These are phyloP conservation scores for Epichloe elymi DNA, from an alignment of 2,329 filamentous ascomycete species.

Conservation along the genomic window DNA sequence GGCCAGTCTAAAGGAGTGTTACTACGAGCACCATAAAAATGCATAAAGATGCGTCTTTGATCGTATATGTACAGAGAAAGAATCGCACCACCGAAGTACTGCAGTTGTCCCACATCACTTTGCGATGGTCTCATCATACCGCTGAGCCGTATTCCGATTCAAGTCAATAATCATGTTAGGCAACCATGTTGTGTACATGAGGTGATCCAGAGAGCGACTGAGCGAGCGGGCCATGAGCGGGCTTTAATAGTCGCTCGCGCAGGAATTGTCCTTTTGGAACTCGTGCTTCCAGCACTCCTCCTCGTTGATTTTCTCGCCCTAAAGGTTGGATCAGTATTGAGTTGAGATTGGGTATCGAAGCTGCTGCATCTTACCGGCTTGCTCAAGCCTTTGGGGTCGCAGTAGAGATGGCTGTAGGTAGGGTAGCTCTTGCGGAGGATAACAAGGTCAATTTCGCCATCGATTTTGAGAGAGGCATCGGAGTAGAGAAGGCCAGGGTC, in stretches of 20 bases:
- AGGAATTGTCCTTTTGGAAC: neutral
- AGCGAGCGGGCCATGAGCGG: neutral
- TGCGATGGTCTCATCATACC: neutral
- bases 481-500: neutral
- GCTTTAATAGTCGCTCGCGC: neutral
- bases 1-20: neutral
- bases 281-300: constrained; percentile 3
- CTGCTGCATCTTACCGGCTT: neutral
- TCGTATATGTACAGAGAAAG: neutral
- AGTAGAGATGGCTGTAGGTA: neutral
- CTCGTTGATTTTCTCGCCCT: neutral
- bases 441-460: neutral
- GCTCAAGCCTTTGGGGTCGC: neutral
- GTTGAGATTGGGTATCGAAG: too few relatives aligned
- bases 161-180: neutral
- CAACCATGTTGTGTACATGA: neutral
- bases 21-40: neutral
- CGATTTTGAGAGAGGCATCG: neutral
- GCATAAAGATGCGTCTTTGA: neutral
- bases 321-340: neutral
- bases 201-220: too few relatives aligned
- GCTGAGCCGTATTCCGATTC: neutral
- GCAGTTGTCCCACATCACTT: too few relatives aligned
- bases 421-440: neutral
- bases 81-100: neutral